Evolutionary conservation across 371 early-diverging fungal species (phyloP), one percentile per base, ranked within the genome.

Genomic region (Mortierella sp.): DNA sequence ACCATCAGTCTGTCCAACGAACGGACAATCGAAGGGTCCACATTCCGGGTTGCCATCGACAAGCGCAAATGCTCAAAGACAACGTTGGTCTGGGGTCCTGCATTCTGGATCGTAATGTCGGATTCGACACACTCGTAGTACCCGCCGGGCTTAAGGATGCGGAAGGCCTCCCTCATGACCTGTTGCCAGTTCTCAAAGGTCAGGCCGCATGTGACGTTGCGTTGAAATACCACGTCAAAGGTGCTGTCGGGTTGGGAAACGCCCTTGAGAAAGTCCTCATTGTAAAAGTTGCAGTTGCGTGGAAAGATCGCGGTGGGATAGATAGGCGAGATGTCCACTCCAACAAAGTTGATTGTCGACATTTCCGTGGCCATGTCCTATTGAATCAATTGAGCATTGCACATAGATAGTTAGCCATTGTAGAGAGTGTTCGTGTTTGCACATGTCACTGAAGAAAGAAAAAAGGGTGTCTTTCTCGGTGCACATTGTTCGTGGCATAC

Each of bases 161-260:
- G 79, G 40, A 40, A 75, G 44, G 85, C 80, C 40, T 88, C 88
- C 46, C 53, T 72, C 67, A 88, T 79, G 19, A 70, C 81, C 5
- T 78, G 72, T 21, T 85, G 70, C 73, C 89, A 79, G 37, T 91
- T 82, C 31, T 86, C 80, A 6, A 83, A 87, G 2, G 90, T 88
- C 61, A 91, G 75, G 51, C 88, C 88, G 28, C 82, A 73, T 5
- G 89, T 75, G 78, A 92, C 88, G 57, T 88, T 82, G 26, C 88
- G 85, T 34, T 82, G 82, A 21, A 78, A 79, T 51, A 85, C 88
- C 24, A 88, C 77, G 40, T 88, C 88, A 76, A 85, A 88, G 69
- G 53, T 44, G 5, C 67, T 50, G 44, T 88, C 71, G 8, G 78
- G 82, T 48, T 80, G 79, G 3, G 78, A 74, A 43, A 77, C 77